Evolutionary conservation across 1,139 yeast species (phyloP), one percentile per base, ranked within the genome.

Genomic region (Saccharomyces hybrid): DNA sequence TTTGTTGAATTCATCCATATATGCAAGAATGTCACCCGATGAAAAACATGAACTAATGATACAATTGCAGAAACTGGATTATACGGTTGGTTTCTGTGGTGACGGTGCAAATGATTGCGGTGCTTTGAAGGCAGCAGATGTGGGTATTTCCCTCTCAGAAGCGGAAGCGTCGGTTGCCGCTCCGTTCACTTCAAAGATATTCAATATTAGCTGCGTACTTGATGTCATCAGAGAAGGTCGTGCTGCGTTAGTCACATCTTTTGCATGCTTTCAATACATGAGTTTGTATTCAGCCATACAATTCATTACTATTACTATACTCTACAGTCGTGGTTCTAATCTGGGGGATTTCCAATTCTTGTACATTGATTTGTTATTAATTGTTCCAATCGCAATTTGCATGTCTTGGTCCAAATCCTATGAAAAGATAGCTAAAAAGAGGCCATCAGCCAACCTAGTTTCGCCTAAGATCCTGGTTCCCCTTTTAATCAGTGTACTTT

Each of bases 161-260:
- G 99, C 99, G 0, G 99, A 93, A 69, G 99, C 99, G 0, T 88
- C 96, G 4, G 97, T 95, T 23, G 99, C 99, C 0, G 98, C 99
- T 0, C 99, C 99, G 2, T 93, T 93, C 69, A 95, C 99, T 0
- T 88, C 97, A 1, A 79, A 95, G 51, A 72, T 81, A 1, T 93
- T 93, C 72, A 97, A 93, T 63, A 90, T 93, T 47, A 84, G 96
- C 1, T 93, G 99, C 74, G 96, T 93, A 28, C 73, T 89, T 61
- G 90, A 88, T 67, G 93, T 95, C 4, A 89, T 93, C 57, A 83
- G 81, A 63, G 99, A 95, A 70, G 99, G 99, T 9, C 78, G 99
- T 59, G 93, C 97, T 2, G 86, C 97, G 48, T 76, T 93, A 65
- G 97, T 91, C 13, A 93, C 99, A 1, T 87, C 96, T 61, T 93